phyloP scores from a whole-genome alignment of 805 yeast genomes.

The Candida palmyrensis region DNA sequence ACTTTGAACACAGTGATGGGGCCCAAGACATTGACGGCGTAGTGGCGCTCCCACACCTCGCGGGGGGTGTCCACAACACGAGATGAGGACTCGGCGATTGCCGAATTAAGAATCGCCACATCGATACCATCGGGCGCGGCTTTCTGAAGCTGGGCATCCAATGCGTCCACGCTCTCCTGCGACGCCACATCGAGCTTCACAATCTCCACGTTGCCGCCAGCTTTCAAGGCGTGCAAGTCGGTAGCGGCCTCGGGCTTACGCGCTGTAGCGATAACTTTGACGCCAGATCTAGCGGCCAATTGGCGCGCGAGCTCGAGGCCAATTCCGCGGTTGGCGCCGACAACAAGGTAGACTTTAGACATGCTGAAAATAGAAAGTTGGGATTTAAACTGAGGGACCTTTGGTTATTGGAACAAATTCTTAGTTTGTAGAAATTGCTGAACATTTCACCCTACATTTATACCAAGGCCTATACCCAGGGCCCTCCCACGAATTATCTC shows the following conservation, averaged over 20 bases:
- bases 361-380: conserved; percentile 1
- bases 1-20: conserved; percentile 13
- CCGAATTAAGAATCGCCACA: conserved; percentile 32
- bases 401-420: too few species aligned
- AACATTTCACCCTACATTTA: too few species aligned
- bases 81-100: conserved; percentile 9
- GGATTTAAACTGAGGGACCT: too few species aligned
- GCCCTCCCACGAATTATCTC: too few species aligned
- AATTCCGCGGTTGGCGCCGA: conserved; percentile 40
- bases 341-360: conserved; percentile 23
- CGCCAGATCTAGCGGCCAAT: conserved; percentile 13
- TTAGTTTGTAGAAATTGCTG: too few species aligned
- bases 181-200: conserved; percentile 15
- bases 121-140: conserved; percentile 18
- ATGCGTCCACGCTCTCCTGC: conserved; percentile 10
- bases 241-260: conserved; percentile 6
- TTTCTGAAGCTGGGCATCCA: conserved; percentile 8
- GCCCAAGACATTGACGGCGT: conserved; percentile 15
- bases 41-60: conserved; percentile 15
- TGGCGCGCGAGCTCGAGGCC: conserved; percentile 27
- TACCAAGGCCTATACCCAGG: too few species aligned
- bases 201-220: conserved; percentile 13
- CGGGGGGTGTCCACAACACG: conserved; percentile 13
- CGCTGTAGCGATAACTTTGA: conserved; percentile 17
- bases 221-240: conserved; percentile 6